Conservation (phyloP, 441 rosid species). For the Breynia disticha region DNA sequence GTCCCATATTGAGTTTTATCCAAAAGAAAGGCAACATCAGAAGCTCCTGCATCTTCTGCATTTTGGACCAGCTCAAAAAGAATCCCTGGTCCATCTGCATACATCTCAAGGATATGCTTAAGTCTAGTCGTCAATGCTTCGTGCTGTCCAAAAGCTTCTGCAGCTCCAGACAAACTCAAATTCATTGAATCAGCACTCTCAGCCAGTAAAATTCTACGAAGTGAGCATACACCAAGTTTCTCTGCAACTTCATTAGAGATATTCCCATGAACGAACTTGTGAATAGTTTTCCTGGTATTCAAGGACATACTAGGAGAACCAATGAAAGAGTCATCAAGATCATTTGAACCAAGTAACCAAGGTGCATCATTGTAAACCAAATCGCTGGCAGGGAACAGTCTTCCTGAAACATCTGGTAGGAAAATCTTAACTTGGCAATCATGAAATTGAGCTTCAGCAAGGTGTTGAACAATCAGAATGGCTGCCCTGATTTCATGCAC, state of each 20-base stretch:
- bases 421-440: slow-evolving; percentile 55
- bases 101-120: slow-evolving; percentile 97
- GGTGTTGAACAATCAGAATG: slow-evolving; percentile 77
- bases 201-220: slow-evolving; percentile 92
- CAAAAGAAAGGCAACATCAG: slow-evolving; percentile 87
- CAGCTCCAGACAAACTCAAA: slow-evolving; percentile 88
- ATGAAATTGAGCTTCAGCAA: slow-evolving; percentile 71
- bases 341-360: slow-evolving; percentile 84
- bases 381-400: slow-evolving; percentile 68
- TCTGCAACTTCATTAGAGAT: slow-evolving; percentile 98
- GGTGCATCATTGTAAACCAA: slow-evolving; percentile 98
- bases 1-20: slow-evolving; percentile 96
- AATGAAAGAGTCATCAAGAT: slow-evolving; percentile 39
- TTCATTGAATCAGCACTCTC: slow-evolving; percentile 99
- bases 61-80: slow-evolving; percentile 96
- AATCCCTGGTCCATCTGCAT: slow-evolving; percentile 99
- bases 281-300: slow-evolving; percentile 61
- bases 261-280: slow-evolving; percentile 83
- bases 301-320: slow-evolving; percentile 49
- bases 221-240: slow-evolving; percentile 95
- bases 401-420: slow-evolving; percentile 83
- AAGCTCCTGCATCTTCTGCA: slow-evolving; percentile 99
- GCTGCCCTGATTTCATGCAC: slow-evolving; percentile 79
- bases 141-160: slow-evolving; percentile 99
- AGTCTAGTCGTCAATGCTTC: slow-evolving; percentile 98